Base-by-base conservation (phyloP, 1,139 yeast species). In the Yamadazyma epiphylla region DNA sequence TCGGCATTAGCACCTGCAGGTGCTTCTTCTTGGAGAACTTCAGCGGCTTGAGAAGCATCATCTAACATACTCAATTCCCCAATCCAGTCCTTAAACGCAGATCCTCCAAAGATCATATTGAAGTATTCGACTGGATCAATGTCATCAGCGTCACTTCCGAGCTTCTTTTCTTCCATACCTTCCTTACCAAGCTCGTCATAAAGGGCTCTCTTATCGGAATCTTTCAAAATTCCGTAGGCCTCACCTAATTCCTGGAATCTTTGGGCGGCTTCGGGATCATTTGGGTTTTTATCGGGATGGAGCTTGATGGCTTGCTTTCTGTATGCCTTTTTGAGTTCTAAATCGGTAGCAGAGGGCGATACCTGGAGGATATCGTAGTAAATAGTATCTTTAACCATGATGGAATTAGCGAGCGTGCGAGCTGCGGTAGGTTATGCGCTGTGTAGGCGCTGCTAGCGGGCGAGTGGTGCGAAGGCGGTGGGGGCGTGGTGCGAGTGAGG, bases 211-310 rank as follows among this genome's bases (percentile, higher is more conserved):
- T 58, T 42, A 14, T 66, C 62, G 5, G 53, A 37, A 42, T 67
- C 59, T 36, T 53, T 64, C 27, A 67, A 58, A 5, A 67, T 48
- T 7, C 70, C 71, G 37, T 67, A 67, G 1, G 74, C 74, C 45
- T 67, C 73, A 2, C 71, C 84, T 40, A 87, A 74, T 58, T 88
- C 96, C 66, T 89, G 94, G 64, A 89, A 89, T 64, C 86, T 88
- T 51, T 86, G 96, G 27, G 96, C 94, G 26, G 96, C 97, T 44
- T 82, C 91, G 28, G 88, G 84, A 34, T 58, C 63, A 37, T 69
- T 66, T 9, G 95, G 96, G 53, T 68, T 68, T 70, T 91, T 91
- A 62, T 91, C 99, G 30, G 98, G 98, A 58, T 91, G 98, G 61
- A 78, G 82, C 53, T 83, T 88, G 51, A 91, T 74, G 13, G 98